These are phyloP conservation scores for Dispira parvispora DNA, from an alignment of 192 early-diverging fungal genomes.

Conservation along the genomic window DNA sequence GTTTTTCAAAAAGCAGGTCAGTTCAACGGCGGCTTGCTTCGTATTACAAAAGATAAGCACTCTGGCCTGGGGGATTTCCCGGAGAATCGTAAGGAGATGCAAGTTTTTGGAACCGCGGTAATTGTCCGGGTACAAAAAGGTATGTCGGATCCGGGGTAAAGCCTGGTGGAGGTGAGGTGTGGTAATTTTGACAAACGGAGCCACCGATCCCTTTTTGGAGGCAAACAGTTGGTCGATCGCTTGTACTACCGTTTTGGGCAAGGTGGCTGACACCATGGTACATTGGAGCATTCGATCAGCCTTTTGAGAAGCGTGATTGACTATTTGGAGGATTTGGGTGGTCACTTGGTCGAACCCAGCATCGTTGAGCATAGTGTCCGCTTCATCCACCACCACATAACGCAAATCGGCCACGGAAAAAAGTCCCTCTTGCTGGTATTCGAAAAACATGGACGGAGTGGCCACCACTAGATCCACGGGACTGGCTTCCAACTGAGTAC, in stretches of 20 bases:
- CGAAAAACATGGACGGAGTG: constrained; percentile 58
- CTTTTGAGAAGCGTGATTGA: constrained; percentile 23
- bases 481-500: constrained; percentile 27
- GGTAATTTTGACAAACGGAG: constrained; percentile 47
- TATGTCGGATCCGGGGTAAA: constrained; percentile 55
- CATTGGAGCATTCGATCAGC: constrained; percentile 28
- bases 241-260: constrained; percentile 49
- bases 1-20: constrained; percentile 34
- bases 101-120: constrained; percentile 51
- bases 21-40: constrained; percentile 33
- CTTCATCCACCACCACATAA: constrained; percentile 80
- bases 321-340: constrained; percentile 29
- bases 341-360: constrained; percentile 56
- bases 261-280: constrained; percentile 49
- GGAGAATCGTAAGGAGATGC: constrained; percentile 52
- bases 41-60: constrained; percentile 82
- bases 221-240: constrained; percentile 30
- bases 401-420: constrained; percentile 43
- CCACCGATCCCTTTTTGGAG: background rate
- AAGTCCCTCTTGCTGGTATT: constrained; percentile 29
- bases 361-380: constrained; percentile 78
- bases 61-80: constrained; percentile 43
- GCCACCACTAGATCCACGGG: constrained; percentile 74
- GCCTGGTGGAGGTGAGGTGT: constrained; percentile 68
- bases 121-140: constrained; percentile 50